Conservation (phyloP, 768 basidiomycete genomes). For the Tremella fuciformis region DNA sequence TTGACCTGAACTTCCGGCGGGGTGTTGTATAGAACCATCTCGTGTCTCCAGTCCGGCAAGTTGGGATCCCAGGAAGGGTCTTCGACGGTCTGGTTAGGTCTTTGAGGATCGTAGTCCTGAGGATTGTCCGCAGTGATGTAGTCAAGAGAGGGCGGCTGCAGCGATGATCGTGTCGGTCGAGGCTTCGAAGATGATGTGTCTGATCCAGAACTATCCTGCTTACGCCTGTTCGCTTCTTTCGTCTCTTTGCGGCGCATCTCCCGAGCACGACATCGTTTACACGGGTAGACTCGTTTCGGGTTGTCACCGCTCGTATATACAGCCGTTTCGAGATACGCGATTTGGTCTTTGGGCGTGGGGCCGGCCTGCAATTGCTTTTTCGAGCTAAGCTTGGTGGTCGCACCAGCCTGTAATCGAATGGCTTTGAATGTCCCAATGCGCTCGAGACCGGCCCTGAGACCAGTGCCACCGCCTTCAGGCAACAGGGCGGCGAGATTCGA, state of each 20-base stretch:
- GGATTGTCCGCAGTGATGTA: slow-evolving; percentile 40
- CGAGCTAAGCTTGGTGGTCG: slow-evolving; percentile 41
- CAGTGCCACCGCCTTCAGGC: slow-evolving; percentile 23
- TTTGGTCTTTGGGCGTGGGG: slow-evolving; percentile 27
- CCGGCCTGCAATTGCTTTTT: slow-evolving; percentile 43
- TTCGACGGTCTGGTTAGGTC: slow-evolving; percentile 32
- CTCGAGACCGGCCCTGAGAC: slow-evolving; percentile 28
- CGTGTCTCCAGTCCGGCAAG: slow-evolving; percentile 50
- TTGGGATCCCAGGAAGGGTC: slow-evolving; percentile 43
- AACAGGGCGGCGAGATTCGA: slow-evolving; percentile 19
- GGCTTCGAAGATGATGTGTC: slow-evolving; percentile 29
- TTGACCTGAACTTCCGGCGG: slow-evolving; percentile 84
- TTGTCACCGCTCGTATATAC: slow-evolving; percentile 48
- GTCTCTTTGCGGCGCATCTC: slow-evolving; percentile 37
- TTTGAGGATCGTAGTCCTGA: slow-evolving; percentile 41
- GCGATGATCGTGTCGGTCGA: slow-evolving; percentile 5
- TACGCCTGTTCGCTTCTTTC: slow-evolving; percentile 38
- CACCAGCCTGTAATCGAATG: slow-evolving; percentile 36
- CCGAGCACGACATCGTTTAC: slow-evolving; percentile 41
- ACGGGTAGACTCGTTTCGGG: slow-evolving; percentile 44
- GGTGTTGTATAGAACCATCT: slow-evolving; percentile 93
- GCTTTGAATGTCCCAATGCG: slow-evolving; percentile 34
- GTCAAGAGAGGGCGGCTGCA: slow-evolving; percentile 30
- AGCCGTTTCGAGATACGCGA: slow-evolving; percentile 44
- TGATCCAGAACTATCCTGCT: slow-evolving; percentile 32